Percentiles rank a stretch among this genome's conserved stretches.
These are phyloP conservation scores for Termitomyces eurrhizus DNA, from an alignment of 768 basidiomycete genomes.

Conservation along the genomic window DNA sequence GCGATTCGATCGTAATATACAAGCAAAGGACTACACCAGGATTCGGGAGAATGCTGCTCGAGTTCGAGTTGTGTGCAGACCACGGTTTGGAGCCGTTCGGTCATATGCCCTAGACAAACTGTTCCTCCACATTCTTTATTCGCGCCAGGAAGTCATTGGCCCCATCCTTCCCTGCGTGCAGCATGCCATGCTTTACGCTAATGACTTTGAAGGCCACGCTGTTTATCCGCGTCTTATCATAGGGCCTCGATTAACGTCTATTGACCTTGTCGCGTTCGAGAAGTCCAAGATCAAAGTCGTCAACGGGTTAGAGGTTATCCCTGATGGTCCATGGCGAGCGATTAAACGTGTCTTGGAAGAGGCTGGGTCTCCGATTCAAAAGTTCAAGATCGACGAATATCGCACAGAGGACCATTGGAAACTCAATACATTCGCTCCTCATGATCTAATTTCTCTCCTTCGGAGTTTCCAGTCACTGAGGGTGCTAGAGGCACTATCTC, in stretches of 20 bases:
- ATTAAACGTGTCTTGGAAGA: constrained; percentile 2
- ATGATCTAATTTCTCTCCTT: constrained; percentile 2
- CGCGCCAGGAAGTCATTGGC: constrained; percentile 3
- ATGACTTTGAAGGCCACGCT: constrained; percentile 6
- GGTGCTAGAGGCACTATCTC: constrained; percentile 5
- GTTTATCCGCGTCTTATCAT: constrained; percentile 10
- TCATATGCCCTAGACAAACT: constrained; percentile 4
- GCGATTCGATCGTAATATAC: constrained; percentile 6
- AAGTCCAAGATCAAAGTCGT: constrained; percentile 4
- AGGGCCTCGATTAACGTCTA: constrained; percentile 2
- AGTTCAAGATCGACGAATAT: constrained; percentile 5
- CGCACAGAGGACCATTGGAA: constrained; percentile 6
- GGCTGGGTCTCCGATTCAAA: background rate
- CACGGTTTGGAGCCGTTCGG: background rate
- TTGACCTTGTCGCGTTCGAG: constrained; percentile 4
- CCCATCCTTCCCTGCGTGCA: constrained; percentile 5
- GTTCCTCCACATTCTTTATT: constrained; percentile 8
- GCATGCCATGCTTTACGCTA: constrained; percentile 2
- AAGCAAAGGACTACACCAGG: background rate
- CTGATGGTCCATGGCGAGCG: constrained; percentile 6
- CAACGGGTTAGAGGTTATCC: background rate
- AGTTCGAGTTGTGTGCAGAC: constrained; percentile 4
- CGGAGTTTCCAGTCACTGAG: background rate
- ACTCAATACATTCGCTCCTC: constrained; percentile 7
- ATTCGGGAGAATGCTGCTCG: constrained; percentile 4